Evolutionary conservation across 2,329 filamentous ascomycete genomes (phyloP).

Genomic region (Penicillium sp.): DNA sequence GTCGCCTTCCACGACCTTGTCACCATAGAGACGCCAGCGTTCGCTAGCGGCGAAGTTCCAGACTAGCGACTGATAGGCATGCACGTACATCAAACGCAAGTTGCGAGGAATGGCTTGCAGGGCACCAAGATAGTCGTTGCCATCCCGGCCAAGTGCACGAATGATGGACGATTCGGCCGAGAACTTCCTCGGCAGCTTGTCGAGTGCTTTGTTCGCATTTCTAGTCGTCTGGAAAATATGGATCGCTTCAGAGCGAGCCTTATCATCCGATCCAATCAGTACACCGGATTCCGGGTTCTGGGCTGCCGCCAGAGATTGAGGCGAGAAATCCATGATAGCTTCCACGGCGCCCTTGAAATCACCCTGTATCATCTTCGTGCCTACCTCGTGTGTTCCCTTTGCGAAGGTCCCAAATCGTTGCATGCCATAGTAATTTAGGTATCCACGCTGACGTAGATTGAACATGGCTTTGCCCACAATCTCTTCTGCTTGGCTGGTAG

Average conservation of each 20-base stretch:
- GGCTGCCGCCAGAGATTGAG: constrained; percentile 56
- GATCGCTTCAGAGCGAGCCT: constrained; percentile 72
- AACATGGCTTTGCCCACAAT: constrained; percentile 57
- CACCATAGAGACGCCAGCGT: constrained; percentile 72
- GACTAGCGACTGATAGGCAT: constrained; percentile 90
- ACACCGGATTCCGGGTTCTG: constrained; percentile 44
- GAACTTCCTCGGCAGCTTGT: constrained; percentile 73
- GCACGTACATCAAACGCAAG: constrained; percentile 88
- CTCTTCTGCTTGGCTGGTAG: constrained; percentile 39
- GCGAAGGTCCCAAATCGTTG: constrained; percentile 90
- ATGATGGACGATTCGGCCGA: constrained; percentile 76
- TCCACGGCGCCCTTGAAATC: constrained; percentile 78
- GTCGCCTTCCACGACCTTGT: constrained; percentile 75
- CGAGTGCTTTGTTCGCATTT: constrained; percentile 58
- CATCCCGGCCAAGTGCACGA: constrained; percentile 60
- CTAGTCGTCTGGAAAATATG: constrained; percentile 65
- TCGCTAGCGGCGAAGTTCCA: constrained; percentile 86
- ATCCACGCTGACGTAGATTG: constrained; percentile 69
- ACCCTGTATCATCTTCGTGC: constrained; percentile 75
- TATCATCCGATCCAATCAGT: constrained; percentile 68
- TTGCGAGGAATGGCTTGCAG: constrained; percentile 75
- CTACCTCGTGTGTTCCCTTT: constrained; percentile 79
- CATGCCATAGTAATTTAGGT: constrained; percentile 97
- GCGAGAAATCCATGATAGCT: constrained; percentile 69
- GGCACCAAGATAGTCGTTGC: constrained; percentile 74